phyloP scores from a whole-genome alignment of 2,329 filamentous ascomycete species.

The Ophiostoma pallidulum region DNA sequence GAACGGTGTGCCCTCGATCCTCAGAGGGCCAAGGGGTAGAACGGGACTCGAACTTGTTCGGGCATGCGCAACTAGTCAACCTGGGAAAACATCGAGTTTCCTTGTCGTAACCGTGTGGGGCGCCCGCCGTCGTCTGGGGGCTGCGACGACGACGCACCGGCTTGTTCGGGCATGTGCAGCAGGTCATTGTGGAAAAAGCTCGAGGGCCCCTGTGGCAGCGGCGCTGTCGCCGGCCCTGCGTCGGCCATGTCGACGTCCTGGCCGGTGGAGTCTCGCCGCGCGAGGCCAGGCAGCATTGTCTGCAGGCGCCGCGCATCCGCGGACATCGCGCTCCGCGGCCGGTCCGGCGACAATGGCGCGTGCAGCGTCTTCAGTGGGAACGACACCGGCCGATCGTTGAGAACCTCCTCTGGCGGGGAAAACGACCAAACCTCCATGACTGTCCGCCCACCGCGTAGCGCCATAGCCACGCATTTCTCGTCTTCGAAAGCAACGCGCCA shows the following conservation, averaged over 20 bases:
- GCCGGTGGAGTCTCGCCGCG: slow-evolving; percentile 25
- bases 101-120: slow-evolving; percentile 39
- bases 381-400: slow-evolving; percentile 43
- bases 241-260: slow-evolving; percentile 50
- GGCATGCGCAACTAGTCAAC: slow-evolving; percentile 21
- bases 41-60: slow-evolving; percentile 2
- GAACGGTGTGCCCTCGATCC: no score
- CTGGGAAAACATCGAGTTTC: slow-evolving; percentile 41
- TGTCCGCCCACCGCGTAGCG: slow-evolving; percentile 71
- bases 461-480: slow-evolving; percentile 95
- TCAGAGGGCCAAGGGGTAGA: neutral
- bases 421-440: slow-evolving; percentile 99
- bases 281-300: slow-evolving; percentile 23
- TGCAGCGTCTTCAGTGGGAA: slow-evolving; percentile 39
- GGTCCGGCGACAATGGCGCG: slow-evolving; percentile 29
- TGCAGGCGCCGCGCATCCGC: slow-evolving; percentile 33
- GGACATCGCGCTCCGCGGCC: slow-evolving; percentile 43
- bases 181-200: slow-evolving; percentile 40
- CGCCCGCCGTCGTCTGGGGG: no score
- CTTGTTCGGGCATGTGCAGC: slow-evolving; percentile 2
- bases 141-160: neutral
- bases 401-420: slow-evolving; percentile 67
- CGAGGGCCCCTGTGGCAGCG: slow-evolving; percentile 36
- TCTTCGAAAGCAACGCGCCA: slow-evolving; percentile 98
- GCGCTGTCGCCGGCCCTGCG: slow-evolving; percentile 45